Evolutionary conservation across 2,329 filamentous ascomycete genomes (phyloP), one percentile per base, ranked within the genome.

Genomic region (Diatrype stigma): DNA sequence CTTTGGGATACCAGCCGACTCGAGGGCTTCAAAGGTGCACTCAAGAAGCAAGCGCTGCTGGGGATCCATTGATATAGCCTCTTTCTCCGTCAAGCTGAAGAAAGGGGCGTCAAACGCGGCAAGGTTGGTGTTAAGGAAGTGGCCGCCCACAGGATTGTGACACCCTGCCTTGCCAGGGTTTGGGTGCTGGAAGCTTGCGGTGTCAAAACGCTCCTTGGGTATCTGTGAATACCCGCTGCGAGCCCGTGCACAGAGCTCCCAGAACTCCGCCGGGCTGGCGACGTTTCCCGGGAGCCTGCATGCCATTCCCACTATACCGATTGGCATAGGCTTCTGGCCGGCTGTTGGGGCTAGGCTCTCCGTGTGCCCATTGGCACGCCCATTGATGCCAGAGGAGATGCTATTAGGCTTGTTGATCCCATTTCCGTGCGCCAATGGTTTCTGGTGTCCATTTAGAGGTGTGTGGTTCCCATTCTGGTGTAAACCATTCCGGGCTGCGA

Each of bases 41-140:
- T 82, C 78, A 2, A 81, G 67, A 7, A 79, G 67, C 19, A 79
- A 65, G 1, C 79, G 70, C 51, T 81, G 77, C 53, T 81, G 78
- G 0, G 79, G 79, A 46, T 82, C 78, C 74, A 81, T 77, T 0
- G 75, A 74, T 28, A 63, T 64, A 4, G 57, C 77, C 60, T 80
- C 75, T 54, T 76, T 73, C 53, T 73, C 69, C 0, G 76, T 77
- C n/a, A 79, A 64, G 42, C 72, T 72, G 59, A 81, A 81, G 58
- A 80, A 80, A 0, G 74, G 73, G 0, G 77, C 76, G 47, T 80
- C 77, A 50, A 80, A 80, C 3, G 67, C 65, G 7, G 69, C 66
- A 23, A 76, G 64, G 50, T 80, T 76, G 19, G 69, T 67, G 44
- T 73, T 69, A 52, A 81, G 61, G 47, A 69, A 70, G 54, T 68